phyloP scores from a whole-genome alignment of 345 rosid genomes.

The Angophora floribunda region DNA sequence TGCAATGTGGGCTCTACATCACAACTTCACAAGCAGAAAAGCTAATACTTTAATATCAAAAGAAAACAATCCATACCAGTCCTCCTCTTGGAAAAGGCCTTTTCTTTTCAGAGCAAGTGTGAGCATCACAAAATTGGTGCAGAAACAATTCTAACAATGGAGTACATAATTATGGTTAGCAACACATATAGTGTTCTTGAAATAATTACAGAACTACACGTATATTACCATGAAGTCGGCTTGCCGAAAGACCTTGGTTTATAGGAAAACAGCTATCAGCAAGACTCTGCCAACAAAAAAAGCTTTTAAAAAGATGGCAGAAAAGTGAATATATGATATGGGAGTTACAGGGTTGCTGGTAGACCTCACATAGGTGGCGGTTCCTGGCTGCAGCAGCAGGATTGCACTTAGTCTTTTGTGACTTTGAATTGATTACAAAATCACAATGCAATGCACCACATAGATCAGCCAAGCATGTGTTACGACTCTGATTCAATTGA shows the following conservation, averaged over 20 bases:
- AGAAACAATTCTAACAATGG: slow-evolving; percentile 56
- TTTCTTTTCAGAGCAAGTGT: slow-evolving; percentile 55
- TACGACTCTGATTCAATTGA: slow-evolving; percentile 36
- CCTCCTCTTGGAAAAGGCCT: slow-evolving; percentile 74
- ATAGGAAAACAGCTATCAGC: slow-evolving; percentile 89
- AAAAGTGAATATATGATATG: background rate
- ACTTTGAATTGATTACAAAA: slow-evolving; percentile 47
- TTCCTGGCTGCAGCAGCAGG: slow-evolving; percentile 81
- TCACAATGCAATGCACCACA: slow-evolving; percentile 99
- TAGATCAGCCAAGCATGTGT: slow-evolving; percentile 86
- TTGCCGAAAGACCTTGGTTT: slow-evolving; percentile 65
- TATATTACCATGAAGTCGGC: slow-evolving; percentile 78
- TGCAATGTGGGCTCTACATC: background rate
- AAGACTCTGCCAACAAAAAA: slow-evolving; percentile 46
- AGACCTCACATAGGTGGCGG: slow-evolving; percentile 89
- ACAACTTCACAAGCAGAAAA: background rate
- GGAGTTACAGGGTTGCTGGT: background rate
- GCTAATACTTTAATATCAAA: background rate
- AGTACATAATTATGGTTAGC: slow-evolving; percentile 2
- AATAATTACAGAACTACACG: background rate
- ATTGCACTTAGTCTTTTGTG: slow-evolving; percentile 64
- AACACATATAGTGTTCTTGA: background rate
- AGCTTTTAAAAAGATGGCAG: background rate
- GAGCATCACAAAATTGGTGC: slow-evolving; percentile 93
- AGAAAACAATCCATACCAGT: slow-evolving; percentile 35